These are phyloP conservation scores for Turritis glabra DNA, from an alignment of 345 rosid species.

Conservation along the genomic window DNA sequence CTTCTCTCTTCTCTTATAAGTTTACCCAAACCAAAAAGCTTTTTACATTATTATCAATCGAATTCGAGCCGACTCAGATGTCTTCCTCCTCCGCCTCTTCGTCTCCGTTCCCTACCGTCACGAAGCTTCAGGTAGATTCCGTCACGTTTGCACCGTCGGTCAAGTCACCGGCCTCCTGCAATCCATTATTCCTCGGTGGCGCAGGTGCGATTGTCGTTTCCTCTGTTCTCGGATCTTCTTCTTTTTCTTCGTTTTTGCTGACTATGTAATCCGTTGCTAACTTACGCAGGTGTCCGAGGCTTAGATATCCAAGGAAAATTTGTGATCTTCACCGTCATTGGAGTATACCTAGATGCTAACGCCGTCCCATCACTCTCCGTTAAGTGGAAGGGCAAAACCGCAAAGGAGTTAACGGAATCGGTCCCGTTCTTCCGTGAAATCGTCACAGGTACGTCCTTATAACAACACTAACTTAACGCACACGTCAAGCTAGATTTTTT, in stretches of 20 bases:
- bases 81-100: slow-evolving; percentile 1
- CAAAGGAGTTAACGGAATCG: slow-evolving; percentile 57
- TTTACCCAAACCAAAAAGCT: not conserved
- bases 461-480: not conserved
- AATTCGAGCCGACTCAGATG: slow-evolving; percentile 26
- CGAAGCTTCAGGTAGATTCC: slow-evolving; percentile 53
- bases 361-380: slow-evolving; percentile 56
- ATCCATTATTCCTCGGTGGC: slow-evolving; percentile 74
- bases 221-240: not conserved
- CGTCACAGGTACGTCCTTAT: slow-evolving; percentile 57
- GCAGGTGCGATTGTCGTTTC: slow-evolving; percentile 48
- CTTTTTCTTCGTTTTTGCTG: not conserved
- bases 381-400: slow-evolving; percentile 71
- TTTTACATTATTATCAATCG: not conserved
- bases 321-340: slow-evolving; percentile 75
- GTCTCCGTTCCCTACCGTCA: slow-evolving; percentile 31
- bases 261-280: not conserved
- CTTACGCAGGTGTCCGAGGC: slow-evolving; percentile 70
- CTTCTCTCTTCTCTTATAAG: slow-evolving; percentile 16
- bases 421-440: slow-evolving; percentile 73
- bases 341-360: slow-evolving; percentile 64
- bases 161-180: slow-evolving; percentile 67
- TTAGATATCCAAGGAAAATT: slow-evolving; percentile 74
- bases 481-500: not conserved
- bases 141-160: slow-evolving; percentile 55